A percentile compares a stretch with the other conserved stretches of the same genome.
Evolutionary conservation across 78 protist genomes (phyloP).

Genomic region (Planoprotostelium fungivorum): DNA sequence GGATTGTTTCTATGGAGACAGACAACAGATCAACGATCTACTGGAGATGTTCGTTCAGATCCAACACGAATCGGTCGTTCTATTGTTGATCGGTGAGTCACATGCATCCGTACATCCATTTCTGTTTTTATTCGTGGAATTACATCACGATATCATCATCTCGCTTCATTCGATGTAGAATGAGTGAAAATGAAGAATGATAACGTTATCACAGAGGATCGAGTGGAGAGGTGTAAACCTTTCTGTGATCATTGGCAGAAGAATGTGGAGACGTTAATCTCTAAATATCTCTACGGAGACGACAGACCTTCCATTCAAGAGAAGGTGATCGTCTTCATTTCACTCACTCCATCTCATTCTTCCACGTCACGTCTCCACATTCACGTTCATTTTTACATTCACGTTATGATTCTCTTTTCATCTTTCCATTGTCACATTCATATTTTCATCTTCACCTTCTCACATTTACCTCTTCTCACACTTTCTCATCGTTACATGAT

Average conservation of each 20-base stretch:
- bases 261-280: neutral
- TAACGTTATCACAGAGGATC: neutral
- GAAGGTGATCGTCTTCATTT: neutral
- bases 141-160: no score
- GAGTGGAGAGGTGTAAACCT: neutral
- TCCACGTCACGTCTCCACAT: neutral
- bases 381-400: no score
- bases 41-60: neutral
- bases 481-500: no score
- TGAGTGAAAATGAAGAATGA: no score
- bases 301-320: neutral
- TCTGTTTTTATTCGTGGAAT: neutral
- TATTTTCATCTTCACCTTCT: no score
- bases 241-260: neutral
- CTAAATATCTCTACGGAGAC: neutral
- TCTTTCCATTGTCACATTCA: no score
- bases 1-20: neutral
- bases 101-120: neutral
- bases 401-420: no score
- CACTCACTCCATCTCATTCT: neutral
- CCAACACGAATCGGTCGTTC: neutral
- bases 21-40: neutral
- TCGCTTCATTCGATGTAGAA: no score
- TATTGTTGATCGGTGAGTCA: neutral
- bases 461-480: no score